phyloP scores from a whole-genome alignment of 176 grass and related monocot species.

The Juncus inflexus region DNA sequence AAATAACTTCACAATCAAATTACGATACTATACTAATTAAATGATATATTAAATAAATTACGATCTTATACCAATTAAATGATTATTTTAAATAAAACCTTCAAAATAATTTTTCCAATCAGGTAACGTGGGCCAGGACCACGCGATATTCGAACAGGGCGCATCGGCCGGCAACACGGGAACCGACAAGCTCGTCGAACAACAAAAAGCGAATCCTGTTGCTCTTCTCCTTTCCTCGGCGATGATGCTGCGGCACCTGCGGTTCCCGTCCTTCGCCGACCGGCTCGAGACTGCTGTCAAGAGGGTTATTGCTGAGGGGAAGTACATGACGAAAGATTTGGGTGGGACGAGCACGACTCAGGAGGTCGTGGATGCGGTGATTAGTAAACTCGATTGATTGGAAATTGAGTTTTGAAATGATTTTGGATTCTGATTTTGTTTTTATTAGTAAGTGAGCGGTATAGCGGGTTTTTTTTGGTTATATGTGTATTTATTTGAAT shows the following conservation, averaged over 20 bases:
- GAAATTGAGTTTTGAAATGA: slow-evolving; percentile 14
- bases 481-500: slow-evolving; percentile 7
- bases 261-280: slow-evolving; percentile 87
- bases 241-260: slow-evolving; percentile 93
- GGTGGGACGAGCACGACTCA: slow-evolving; percentile 78
- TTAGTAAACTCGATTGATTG: slow-evolving; percentile 59
- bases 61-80: too few relatives aligned
- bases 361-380: slow-evolving; percentile 79
- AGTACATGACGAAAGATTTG: slow-evolving; percentile 67
- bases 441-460: background rate
- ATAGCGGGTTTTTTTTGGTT: background rate
- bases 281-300: slow-evolving; percentile 76
- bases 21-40: slow-evolving; percentile 1
- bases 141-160: slow-evolving; percentile 95
- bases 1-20: background rate
- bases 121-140: slow-evolving; percentile 96
- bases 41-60: background rate
- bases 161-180: slow-evolving; percentile 92
- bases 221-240: slow-evolving; percentile 82
- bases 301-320: slow-evolving; percentile 54
- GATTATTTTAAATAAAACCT: too few relatives aligned
- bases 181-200: slow-evolving; percentile 56
- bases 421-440: slow-evolving; percentile 2
- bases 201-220: slow-evolving; percentile 80
- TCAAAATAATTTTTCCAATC: slow-evolving; percentile 5